Conservation (phyloP, 2,329 filamentous ascomycete species). For the Daldinia sp. region DNA sequence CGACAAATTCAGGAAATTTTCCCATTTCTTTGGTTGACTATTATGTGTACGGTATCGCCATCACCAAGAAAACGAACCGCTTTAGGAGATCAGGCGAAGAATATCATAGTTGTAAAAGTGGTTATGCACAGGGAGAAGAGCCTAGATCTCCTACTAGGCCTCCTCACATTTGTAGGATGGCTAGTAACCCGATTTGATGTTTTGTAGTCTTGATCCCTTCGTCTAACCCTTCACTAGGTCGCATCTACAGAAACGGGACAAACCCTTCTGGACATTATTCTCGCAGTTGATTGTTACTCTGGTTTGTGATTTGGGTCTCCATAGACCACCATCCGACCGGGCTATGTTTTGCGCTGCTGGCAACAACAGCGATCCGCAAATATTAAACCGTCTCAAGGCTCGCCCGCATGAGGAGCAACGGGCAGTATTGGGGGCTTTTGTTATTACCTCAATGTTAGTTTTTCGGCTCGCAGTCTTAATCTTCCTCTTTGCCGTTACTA, state of each 20-base stretch:
- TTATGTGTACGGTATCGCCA: constrained; percentile 10
- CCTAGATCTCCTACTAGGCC: constrained; percentile 30
- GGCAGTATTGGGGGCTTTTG: constrained; percentile 29
- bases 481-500: neutral
- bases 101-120: constrained; percentile 25
- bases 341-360: constrained; percentile 4
- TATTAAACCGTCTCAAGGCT: neutral
- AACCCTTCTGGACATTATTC: constrained; percentile 27
- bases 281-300: constrained; percentile 31
- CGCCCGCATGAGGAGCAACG: constrained; percentile 28
- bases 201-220: neutral
- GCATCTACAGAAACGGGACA: constrained; percentile 27
- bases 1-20: constrained; percentile 23
- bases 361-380: neutral
- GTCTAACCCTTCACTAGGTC: constrained; percentile 19
- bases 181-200: constrained; percentile 6
- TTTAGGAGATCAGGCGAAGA: neutral
- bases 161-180: constrained; percentile 29
- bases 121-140: constrained; percentile 31
- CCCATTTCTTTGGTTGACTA: constrained; percentile 34
- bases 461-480: neutral
- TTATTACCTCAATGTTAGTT: constrained; percentile 30
- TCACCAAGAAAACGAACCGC: constrained; percentile 5
- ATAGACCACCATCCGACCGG: constrained; percentile 18
- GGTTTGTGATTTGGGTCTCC: constrained; percentile 31